Evolutionary conservation across 495 filamentous ascomycete species (phyloP).

Genomic region (Massariosphaeria phaeospora): DNA sequence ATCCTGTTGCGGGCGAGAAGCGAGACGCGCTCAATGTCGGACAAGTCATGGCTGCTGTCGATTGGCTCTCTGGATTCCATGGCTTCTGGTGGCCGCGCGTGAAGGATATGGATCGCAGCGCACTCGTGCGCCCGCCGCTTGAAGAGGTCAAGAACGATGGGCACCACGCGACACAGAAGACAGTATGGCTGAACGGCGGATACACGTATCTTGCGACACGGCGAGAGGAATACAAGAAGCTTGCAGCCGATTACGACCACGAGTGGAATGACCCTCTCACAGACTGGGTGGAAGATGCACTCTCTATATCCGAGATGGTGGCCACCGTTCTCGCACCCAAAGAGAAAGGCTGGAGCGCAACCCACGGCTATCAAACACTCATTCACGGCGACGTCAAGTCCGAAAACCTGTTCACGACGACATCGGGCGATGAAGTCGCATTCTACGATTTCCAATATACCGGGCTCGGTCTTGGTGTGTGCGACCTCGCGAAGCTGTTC

Average conservation of each 20-base stretch:
- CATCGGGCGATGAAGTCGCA: constrained; percentile 37
- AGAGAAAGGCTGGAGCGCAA: constrained; percentile 12
- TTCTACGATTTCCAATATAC: constrained; percentile 50
- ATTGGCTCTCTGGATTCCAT: constrained; percentile 45
- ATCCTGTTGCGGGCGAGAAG: constrained; percentile 12
- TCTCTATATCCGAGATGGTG: constrained; percentile 31
- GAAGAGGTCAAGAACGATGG: constrained; percentile 32
- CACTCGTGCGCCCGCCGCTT: constrained; percentile 38
- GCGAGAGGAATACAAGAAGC: constrained; percentile 37
- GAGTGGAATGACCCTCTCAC: constrained; percentile 39
- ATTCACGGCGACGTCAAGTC: constrained; percentile 49
- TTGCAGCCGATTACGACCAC: constrained; percentile 32
- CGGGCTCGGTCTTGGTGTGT: constrained; percentile 44
- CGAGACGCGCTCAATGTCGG: constrained; percentile 9
- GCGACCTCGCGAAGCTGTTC: constrained; percentile 48
- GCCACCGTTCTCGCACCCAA: constrained; percentile 34
- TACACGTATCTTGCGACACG: constrained; percentile 49
- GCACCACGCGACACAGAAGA: constrained; percentile 14
- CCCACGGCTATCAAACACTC: constrained; percentile 38
- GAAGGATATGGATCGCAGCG: constrained; percentile 10
- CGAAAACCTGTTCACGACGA: constrained; percentile 41
- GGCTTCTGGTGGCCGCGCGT: constrained; percentile 36
- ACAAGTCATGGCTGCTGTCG: constrained; percentile 38
- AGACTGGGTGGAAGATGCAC: constrained; percentile 4
- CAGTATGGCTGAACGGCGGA: constrained; percentile 45